Conservation (phyloP, 306 rosid species). For the Vigna trinervia region DNA sequence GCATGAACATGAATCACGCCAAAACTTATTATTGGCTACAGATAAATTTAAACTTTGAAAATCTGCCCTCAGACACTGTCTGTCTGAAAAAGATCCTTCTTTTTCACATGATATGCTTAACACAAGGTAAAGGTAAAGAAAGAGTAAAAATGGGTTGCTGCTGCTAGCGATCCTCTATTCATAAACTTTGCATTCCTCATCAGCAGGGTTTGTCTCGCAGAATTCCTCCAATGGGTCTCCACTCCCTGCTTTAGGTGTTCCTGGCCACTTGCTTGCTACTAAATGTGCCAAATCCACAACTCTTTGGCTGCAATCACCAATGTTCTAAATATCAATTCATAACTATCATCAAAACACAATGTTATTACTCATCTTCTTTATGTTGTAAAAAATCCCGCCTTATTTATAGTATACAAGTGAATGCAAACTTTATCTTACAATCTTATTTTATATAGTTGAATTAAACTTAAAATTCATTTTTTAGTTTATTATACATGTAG, state of each 20-base stretch:
- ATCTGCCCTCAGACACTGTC: constrained; percentile 35
- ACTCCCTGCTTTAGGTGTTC: constrained; percentile 51
- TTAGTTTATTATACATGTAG: no score
- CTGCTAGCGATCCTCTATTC: constrained; percentile 53
- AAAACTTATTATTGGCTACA: constrained; percentile 46
- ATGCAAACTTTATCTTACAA: no score
- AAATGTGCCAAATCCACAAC: constrained; percentile 96
- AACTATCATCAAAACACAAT: no score
- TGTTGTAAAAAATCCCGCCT: no score
- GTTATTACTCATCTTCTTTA: no score
- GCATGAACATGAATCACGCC: constrained; percentile 23
- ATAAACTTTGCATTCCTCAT: constrained; percentile 93
- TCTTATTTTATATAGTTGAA: no score
- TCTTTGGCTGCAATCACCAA: constrained; percentile 79
- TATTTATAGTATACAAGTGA: no score
- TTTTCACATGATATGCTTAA: constrained; percentile 35
- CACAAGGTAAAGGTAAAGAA: constrained; percentile 19
- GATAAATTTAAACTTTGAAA: constrained; percentile 17
- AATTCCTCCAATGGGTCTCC: constrained; percentile 97
- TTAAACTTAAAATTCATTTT: no score
- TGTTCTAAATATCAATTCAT: background rate
- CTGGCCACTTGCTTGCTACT: constrained; percentile 93
- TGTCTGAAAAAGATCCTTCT: constrained; percentile 37
- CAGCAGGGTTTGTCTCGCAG: constrained; percentile 93
- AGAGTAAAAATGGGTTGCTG: constrained; percentile 32